These are phyloP conservation scores for Tetrahymena thermophila DNA, from an alignment of 73 alveolate genomes.

Conservation along the genomic window DNA sequence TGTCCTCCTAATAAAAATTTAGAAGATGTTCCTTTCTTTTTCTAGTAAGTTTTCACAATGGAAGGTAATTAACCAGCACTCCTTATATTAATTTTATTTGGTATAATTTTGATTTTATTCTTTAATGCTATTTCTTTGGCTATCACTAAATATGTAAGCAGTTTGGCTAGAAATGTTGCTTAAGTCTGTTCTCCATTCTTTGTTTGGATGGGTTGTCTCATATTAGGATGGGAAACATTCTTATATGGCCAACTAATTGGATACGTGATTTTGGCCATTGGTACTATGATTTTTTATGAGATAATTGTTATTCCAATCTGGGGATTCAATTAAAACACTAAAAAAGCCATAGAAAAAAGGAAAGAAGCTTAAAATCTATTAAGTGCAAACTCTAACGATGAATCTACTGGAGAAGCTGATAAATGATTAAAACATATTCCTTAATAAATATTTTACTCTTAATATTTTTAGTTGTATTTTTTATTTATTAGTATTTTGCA, in stretches of 20 bases:
- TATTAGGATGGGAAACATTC: conserved; percentile 73
- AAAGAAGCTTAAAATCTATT: not conserved
- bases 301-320: conserved; percentile 4
- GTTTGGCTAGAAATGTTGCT: conserved; percentile 74
- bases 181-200: conserved; percentile 72
- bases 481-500: no score
- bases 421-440: not conserved
- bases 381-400: not conserved
- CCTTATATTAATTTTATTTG: conserved; percentile 25
- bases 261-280: conserved; percentile 67
- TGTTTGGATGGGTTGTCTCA: conserved; percentile 75
- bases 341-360: not conserved
- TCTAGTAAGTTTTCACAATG: conserved; percentile 58
- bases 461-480: no score
- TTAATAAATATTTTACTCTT: no score
- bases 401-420: not conserved
- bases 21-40: conserved; percentile 58
- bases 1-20: conserved; percentile 26
- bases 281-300: conserved; percentile 85
- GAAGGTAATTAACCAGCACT: conserved; percentile 24
- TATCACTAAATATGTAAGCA: conserved; percentile 75
- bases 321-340: not conserved
- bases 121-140: conserved; percentile 76
- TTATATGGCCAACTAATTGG: conserved; percentile 75
- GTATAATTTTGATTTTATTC: conserved; percentile 51